Base-by-base conservation (phyloP, 495 filamentous ascomycete genomes). In the Penicillium antarcticum region DNA sequence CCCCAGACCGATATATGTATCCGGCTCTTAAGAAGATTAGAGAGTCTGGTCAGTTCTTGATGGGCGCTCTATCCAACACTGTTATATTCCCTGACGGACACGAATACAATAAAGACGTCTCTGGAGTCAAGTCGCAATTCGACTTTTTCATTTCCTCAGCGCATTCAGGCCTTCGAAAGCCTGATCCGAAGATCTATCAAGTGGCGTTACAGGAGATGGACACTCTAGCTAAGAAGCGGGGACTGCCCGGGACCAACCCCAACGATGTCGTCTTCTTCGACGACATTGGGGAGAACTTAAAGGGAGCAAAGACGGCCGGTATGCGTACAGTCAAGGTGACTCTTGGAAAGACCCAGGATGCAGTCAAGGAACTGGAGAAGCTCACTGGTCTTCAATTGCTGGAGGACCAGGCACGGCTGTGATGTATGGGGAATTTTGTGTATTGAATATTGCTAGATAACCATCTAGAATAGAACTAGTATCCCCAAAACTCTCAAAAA, bases 281-380 rank as follows among this genome's bases (percentile, higher is more conserved):
- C 75, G 94, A 98, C 69, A 97, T 98, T 62, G 94, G 94, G 0
- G 83, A 88, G 73, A 98, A 98, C 66, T 67, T 97, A 57, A 92
- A 91, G 73, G 82, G 79, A 10, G 94, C 86, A 10, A 91, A 79
- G 73, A 75, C 70, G 45, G 66, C 82, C 10, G 94, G 94, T 21
- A 86, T 97, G 66, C 70, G 77, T 50, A 96, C 92, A 2, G 77
- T 98, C 53, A 95, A 87, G 63, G 94, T 97, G 2, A 73, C 78
- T 7, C 71, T 97, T 26, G 92, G 92, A 24, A 83, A 74, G 66
- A 84, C 85, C 5, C 83, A 80, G 71, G 83, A 90, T 68, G 92
- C 92, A 10, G 86, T 89, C 12, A 75, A 65, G 57, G 84, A 88
- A 63, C 62, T 89, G 55, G 86, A 89, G 64, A 66, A 68, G 53